A percentile compares a stretch with the other conserved stretches of the same genome.
Conservation (phyloP, 2,329 filamentous ascomycete genomes). For the Trichoderma semiorbis region DNA sequence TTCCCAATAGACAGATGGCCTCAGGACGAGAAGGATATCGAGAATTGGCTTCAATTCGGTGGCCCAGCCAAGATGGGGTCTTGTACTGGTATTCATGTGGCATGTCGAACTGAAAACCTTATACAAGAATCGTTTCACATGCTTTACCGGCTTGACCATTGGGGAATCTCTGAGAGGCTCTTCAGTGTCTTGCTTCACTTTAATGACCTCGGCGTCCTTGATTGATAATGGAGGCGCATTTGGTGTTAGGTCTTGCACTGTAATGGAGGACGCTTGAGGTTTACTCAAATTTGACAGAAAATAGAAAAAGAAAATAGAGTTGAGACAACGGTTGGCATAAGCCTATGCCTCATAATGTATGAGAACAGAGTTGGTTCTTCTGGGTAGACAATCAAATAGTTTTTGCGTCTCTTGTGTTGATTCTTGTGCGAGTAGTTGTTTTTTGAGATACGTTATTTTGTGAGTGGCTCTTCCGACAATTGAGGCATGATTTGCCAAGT, state of each 20-base stretch:
- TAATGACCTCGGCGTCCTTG: slow-evolving; percentile 25
- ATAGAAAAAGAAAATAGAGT: neutral
- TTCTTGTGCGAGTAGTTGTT: neutral
- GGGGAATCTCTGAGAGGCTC: slow-evolving; percentile 31
- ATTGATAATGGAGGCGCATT: neutral
- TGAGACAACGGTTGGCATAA: neutral
- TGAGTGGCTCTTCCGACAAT: neutral
- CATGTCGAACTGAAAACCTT: slow-evolving; percentile 14
- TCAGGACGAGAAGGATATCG: neutral
- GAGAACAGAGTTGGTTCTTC: neutral
- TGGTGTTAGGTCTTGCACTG: neutral
- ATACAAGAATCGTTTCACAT: slow-evolving; percentile 26
- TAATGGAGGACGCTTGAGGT: neutral
- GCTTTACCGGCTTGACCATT: slow-evolving; percentile 25
- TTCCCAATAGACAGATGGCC: slow-evolving; percentile 23
- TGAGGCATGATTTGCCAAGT: neutral
- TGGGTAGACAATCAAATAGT: neutral
- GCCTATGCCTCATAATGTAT: neutral
- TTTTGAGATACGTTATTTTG: neutral
- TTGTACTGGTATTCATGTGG: neutral
- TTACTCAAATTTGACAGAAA: neutral
- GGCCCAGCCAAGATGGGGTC: slow-evolving; percentile 27
- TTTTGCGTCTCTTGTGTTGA: neutral
- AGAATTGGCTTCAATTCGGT: slow-evolving; percentile 26
- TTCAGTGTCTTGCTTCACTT: neutral